A percentile compares a stretch with the other conserved stretches of the same genome.
Conservation (phyloP, 805 yeast species). For the Blastobotrys terrestris region DNA sequence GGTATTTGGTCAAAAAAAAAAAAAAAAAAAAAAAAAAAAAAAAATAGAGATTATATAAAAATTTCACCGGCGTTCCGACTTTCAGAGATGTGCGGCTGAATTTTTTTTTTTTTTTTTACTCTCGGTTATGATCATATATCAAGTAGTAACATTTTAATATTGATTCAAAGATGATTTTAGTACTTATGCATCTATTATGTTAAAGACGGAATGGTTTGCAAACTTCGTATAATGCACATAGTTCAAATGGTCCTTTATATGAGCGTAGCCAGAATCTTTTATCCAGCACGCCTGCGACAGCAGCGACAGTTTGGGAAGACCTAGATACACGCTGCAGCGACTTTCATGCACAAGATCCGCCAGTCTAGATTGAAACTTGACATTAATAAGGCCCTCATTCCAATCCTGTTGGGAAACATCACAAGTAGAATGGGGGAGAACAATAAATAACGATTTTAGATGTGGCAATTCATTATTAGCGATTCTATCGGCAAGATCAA, state of each 20-base stretch:
- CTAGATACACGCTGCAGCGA: neutral
- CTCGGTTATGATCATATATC: too few relatives aligned
- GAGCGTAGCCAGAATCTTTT: neutral
- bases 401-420: neutral
- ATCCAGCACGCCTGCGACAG: neutral
- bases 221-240: neutral
- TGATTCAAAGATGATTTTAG: too few relatives aligned
- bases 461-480: neutral
- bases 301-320: neutral
- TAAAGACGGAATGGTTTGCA: neutral
- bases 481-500: neutral
- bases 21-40: neutral
- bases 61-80: neutral
- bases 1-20: too few relatives aligned
- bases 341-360: neutral
- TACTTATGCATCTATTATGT: too few relatives aligned
- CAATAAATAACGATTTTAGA: neutral
- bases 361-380: neutral
- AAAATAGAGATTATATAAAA: slow-evolving; percentile 1
- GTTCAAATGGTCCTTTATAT: neutral
- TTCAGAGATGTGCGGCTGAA: too few relatives aligned
- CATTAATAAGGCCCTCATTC: neutral
- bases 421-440: neutral
- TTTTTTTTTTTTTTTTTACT: too few relatives aligned
- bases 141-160: too few relatives aligned